phyloP scores from a whole-genome alignment of 2,329 filamentous ascomycete species.

The Mollisiaceae sp. region DNA sequence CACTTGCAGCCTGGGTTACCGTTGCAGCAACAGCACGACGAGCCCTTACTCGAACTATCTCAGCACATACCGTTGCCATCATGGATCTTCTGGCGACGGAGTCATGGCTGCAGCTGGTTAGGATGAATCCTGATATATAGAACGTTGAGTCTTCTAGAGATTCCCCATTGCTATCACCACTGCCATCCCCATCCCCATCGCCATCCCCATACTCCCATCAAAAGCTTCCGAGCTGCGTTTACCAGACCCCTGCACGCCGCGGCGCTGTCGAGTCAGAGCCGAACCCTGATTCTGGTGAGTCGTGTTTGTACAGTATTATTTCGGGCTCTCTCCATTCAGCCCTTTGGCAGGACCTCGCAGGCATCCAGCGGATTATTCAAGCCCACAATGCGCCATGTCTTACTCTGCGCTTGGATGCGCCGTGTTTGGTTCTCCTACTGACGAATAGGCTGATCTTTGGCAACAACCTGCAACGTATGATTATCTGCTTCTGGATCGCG shows the following conservation, averaged over 20 bases:
- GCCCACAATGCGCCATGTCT: slow-evolving; percentile 10
- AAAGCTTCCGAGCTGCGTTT: slow-evolving; percentile 2
- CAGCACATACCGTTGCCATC: neutral
- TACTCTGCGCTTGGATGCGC: slow-evolving; percentile 13
- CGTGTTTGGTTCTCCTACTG: slow-evolving; percentile 2
- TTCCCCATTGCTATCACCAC: neutral
- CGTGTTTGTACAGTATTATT: neutral
- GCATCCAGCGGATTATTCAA: neutral
- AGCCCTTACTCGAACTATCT: neutral
- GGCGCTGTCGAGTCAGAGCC: slow-evolving; percentile 18
- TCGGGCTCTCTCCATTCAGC: neutral
- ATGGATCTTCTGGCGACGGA: neutral
- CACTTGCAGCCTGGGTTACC: slow-evolving; percentile 13
- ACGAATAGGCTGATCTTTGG: slow-evolving; percentile 16
- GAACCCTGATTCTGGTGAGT: neutral
- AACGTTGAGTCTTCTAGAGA: slow-evolving; percentile 3
- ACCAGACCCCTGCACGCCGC: neutral
- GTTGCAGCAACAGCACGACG: neutral
- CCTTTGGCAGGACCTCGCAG: neutral
- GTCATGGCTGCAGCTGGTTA: neutral
- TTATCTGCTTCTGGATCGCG: slow-evolving; percentile 3
- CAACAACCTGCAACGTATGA: slow-evolving; percentile 14
- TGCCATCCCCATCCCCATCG: too few relatives aligned
- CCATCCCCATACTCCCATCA: slow-evolving; percentile 1
- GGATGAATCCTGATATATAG: slow-evolving; percentile 7